These are phyloP conservation scores for Prunus yedoensis DNA, from an alignment of 331 rosid genomes.

Conservation along the genomic window DNA sequence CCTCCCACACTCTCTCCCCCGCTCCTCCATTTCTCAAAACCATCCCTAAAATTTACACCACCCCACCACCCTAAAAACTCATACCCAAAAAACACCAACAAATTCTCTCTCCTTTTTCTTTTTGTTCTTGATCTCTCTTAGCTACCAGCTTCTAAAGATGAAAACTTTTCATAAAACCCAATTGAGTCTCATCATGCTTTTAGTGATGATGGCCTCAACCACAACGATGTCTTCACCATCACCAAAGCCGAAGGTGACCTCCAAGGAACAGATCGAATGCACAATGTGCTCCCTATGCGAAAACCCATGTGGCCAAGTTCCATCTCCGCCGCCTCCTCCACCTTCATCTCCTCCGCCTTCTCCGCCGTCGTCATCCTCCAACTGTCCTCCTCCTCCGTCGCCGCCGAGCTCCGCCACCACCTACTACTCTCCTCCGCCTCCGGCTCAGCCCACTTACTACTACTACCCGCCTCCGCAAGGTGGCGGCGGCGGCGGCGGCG, in stretches of 20 bases:
- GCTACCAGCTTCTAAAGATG: slow-evolving; percentile 25
- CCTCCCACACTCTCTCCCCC: not conserved
- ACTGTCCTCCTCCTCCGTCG: slow-evolving; percentile 77
- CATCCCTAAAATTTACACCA: not conserved
- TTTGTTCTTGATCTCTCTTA: not conserved
- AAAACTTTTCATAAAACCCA: slow-evolving; percentile 11
- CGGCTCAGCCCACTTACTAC: slow-evolving; percentile 40
- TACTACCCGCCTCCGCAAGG: slow-evolving; percentile 40
- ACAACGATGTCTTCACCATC: not conserved
- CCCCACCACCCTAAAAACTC: too few species aligned
- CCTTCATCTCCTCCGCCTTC: slow-evolving; percentile 38
- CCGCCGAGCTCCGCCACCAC: slow-evolving; percentile 42
- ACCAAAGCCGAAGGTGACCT: slow-evolving; percentile 21
- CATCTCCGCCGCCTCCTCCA: slow-evolving; percentile 42
- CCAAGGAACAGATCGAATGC: slow-evolving; percentile 78
- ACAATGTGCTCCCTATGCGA: slow-evolving; percentile 87
- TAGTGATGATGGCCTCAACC: slow-evolving; percentile 5
- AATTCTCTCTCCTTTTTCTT: not conserved
- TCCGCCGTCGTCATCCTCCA: slow-evolving; percentile 31
- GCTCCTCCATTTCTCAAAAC: not conserved
- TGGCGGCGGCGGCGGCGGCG: slow-evolving; percentile 23
- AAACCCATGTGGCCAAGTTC: slow-evolving; percentile 63
- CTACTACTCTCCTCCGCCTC: slow-evolving; percentile 77
- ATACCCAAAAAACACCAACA: not conserved
- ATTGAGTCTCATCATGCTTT: not conserved